These are phyloP conservation scores for Paxillus rubicundulus DNA, from an alignment of 768 basidiomycete species.

Conservation along the genomic window DNA sequence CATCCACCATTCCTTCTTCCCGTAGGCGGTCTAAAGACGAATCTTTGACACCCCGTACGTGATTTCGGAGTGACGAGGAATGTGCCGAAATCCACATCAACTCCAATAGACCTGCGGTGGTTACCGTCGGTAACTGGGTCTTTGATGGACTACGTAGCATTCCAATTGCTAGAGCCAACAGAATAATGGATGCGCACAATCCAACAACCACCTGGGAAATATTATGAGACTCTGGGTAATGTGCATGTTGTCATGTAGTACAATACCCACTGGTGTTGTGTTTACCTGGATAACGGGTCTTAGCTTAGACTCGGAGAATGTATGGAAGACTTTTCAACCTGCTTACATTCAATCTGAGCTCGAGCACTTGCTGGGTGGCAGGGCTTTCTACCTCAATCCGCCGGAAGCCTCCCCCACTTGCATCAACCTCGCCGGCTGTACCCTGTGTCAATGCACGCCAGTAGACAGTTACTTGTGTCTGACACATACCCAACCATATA, in stretches of 20 bases:
- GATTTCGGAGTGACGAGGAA: not conserved
- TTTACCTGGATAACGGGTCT: not conserved
- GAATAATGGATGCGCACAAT: not conserved
- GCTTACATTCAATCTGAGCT: not conserved
- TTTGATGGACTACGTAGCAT: not conserved
- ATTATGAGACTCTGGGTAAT: too few relatives aligned
- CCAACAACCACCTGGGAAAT: not conserved
- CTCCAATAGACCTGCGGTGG: not conserved
- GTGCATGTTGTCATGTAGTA: too few relatives aligned
- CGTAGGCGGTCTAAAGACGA: not conserved
- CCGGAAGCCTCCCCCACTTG: not conserved
- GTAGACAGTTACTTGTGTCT: not conserved
- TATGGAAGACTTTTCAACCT: not conserved
- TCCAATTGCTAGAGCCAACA: not conserved
- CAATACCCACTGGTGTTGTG: not conserved
- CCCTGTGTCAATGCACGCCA: too few relatives aligned
- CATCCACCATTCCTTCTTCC: not conserved
- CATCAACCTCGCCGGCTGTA: not conserved
- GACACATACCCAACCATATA: constrained; percentile 9
- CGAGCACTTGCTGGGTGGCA: not conserved
- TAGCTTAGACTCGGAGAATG: not conserved
- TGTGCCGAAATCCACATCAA: not conserved
- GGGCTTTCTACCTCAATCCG: not conserved
- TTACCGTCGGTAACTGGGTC: not conserved
- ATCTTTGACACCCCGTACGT: not conserved